A percentile compares a stretch with the other conserved stretches of the same genome.
phyloP scores from a whole-genome alignment of 495 filamentous ascomycete species.

The Cairneyella variabilis region DNA sequence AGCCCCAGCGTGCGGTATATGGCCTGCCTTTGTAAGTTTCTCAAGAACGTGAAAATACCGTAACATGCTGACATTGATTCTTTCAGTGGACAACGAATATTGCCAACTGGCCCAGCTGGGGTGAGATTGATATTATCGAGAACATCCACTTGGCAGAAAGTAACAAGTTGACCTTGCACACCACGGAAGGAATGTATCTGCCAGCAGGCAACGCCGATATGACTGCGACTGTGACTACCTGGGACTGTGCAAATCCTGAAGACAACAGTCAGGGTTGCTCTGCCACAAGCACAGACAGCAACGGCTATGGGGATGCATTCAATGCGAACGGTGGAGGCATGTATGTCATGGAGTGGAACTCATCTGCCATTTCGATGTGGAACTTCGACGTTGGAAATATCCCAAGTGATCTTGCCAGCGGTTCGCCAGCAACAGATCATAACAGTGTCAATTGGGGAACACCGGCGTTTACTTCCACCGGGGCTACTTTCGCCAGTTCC shows the following conservation, averaged over 20 bases:
- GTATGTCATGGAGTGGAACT: constrained; percentile 74
- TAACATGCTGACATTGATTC: too few relatives aligned
- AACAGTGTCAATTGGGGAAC: constrained; percentile 50
- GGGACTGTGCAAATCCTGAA: constrained; percentile 11
- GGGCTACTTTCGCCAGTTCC: constrained; percentile 55
- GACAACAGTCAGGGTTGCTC: constrained; percentile 46
- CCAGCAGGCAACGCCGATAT: neutral
- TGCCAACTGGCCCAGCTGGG: constrained; percentile 64
- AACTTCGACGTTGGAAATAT: constrained; percentile 60
- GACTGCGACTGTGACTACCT: neutral
- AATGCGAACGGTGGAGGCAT: constrained; percentile 71
- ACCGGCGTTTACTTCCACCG: constrained; percentile 62
- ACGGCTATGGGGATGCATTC: constrained; percentile 64
- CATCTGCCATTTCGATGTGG: constrained; percentile 64
- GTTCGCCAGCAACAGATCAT: constrained; percentile 50
- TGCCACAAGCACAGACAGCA: constrained; percentile 34
- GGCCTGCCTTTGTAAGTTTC: constrained; percentile 48
- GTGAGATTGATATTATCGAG: constrained; percentile 91
- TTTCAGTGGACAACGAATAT: neutral
- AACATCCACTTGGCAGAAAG: constrained; percentile 22
- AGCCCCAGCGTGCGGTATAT: constrained; percentile 56
- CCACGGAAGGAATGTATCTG: neutral
- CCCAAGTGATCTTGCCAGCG: constrained; percentile 52
- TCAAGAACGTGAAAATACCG: neutral
- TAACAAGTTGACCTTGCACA: constrained; percentile 2